Conservation (phyloP, 192 early-diverging fungal species). For the Irineochytrium annulatum region DNA sequence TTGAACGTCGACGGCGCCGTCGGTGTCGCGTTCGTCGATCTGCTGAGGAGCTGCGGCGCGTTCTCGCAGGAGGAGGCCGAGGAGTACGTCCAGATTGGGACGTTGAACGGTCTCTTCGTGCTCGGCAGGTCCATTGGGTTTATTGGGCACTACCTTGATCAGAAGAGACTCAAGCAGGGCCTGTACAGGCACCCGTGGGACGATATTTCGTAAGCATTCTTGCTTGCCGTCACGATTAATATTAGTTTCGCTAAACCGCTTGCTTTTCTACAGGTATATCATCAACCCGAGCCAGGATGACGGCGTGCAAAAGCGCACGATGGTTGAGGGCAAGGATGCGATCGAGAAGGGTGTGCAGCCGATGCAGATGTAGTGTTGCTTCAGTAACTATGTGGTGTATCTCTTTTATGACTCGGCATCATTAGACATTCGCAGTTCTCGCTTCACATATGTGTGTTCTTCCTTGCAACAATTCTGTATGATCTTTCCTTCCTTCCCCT, state of each 20-base stretch:
- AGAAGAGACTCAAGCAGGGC: constrained; percentile 97
- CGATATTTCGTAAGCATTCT: constrained; percentile 62
- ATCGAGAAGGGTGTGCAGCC: constrained; percentile 17
- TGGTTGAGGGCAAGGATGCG: constrained; percentile 28
- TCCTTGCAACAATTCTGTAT: no score
- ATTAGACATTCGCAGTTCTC: no score
- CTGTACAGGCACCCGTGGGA: constrained; percentile 98
- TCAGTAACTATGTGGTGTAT: no score
- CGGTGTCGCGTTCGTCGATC: constrained; percentile 92
- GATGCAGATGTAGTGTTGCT: no score
- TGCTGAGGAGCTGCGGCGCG: constrained; percentile 86
- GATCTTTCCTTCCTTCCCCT: no score
- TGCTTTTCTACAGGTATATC: neutral
- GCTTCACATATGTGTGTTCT: no score
- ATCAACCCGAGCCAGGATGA: neutral
- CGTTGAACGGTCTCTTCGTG: constrained; percentile 95
- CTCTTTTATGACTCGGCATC: no score
- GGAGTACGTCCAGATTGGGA: constrained; percentile 90
- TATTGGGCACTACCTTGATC: constrained; percentile 97
- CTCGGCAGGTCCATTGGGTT: constrained; percentile 93
- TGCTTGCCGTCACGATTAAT: neutral
- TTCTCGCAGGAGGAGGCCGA: constrained; percentile 93
- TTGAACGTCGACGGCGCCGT: constrained; percentile 89
- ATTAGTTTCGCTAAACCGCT: neutral
- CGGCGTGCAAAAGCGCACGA: constrained; percentile 10